phyloP scores from a whole-genome alignment of 1,139 yeast genomes.

The Sugiyamaella sp. region DNA sequence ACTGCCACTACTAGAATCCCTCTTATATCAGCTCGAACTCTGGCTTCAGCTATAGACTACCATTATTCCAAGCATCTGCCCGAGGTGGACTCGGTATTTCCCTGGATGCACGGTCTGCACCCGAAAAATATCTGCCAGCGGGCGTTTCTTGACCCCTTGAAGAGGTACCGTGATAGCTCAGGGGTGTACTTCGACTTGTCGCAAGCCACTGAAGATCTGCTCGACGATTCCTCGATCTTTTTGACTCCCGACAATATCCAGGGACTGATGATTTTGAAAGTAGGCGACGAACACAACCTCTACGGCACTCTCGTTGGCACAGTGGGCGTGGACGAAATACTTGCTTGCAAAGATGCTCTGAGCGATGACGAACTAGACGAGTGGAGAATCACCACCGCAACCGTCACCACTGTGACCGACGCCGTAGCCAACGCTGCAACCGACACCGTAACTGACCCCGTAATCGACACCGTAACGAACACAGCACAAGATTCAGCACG shows the following conservation, averaged over 20 bases:
- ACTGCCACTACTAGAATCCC: background rate
- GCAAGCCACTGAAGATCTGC: constrained; percentile 15
- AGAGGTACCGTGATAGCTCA: constrained; percentile 29
- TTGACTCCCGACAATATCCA: constrained; percentile 33
- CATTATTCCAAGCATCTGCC: constrained; percentile 58
- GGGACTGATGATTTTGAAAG: constrained; percentile 43
- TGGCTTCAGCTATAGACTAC: constrained; percentile 38
- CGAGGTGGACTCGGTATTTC: constrained; percentile 69
- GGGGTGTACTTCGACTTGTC: constrained; percentile 24
- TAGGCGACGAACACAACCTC: constrained; percentile 45
- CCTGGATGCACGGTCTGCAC: constrained; percentile 81
- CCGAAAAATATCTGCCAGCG: constrained; percentile 41
- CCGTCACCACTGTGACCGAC: constrained; percentile 10
- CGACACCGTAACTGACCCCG: constrained; percentile 15
- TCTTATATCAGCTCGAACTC: constrained; percentile 34
- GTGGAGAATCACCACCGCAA: constrained; percentile 7
- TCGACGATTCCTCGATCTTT: constrained; percentile 22
- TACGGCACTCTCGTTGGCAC: constrained; percentile 62
- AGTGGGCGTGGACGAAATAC: constrained; percentile 60
- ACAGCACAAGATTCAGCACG: too few relatives aligned
- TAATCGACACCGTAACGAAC: too few relatives aligned
- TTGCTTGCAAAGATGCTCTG: constrained; percentile 36
- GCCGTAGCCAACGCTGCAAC: too few relatives aligned
- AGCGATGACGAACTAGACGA: constrained; percentile 14
- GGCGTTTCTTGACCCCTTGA: constrained; percentile 38